These are phyloP conservation scores for Populus trichocarpa DNA, from an alignment of 441 rosid species.

Conservation along the genomic window DNA sequence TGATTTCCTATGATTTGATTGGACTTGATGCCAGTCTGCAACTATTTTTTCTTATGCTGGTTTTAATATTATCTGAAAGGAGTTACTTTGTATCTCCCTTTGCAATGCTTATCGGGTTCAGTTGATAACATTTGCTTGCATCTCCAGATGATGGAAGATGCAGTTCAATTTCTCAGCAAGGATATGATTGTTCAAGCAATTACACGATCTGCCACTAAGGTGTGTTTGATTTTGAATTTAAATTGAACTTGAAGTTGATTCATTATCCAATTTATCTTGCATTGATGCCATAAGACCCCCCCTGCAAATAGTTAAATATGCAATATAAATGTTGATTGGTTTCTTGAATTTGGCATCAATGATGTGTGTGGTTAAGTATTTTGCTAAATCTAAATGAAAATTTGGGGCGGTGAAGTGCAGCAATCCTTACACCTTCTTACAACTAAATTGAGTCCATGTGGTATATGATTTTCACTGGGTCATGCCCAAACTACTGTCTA, in stretches of 20 bases:
- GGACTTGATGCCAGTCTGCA: not conserved
- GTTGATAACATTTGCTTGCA: slow-evolving; percentile 25
- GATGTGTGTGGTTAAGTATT: not conserved
- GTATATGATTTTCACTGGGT: not conserved
- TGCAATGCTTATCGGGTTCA: slow-evolving; percentile 9
- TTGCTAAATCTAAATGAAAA: not conserved
- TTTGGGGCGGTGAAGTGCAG: not conserved
- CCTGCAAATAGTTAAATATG: not conserved
- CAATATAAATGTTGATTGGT: not conserved
- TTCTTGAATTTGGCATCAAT: not conserved
- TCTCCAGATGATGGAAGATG: slow-evolving; percentile 98
- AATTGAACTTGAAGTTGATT: not conserved
- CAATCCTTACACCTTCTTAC: not conserved
- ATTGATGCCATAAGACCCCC: not conserved
- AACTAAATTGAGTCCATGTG: not conserved
- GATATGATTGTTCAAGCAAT: slow-evolving; percentile 99
- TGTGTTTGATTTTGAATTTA: slow-evolving; percentile 25
- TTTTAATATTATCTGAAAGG: not conserved
- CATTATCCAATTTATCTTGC: not conserved
- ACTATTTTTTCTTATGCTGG: slow-evolving; percentile 10
- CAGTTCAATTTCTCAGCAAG: slow-evolving; percentile 97
- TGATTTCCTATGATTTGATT: slow-evolving; percentile 11
- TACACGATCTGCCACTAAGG: slow-evolving; percentile 98
- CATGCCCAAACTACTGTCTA: not conserved
- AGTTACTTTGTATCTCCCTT: not conserved